A percentile compares a stretch with the other conserved stretches of the same genome.
These are phyloP conservation scores for Orbilia javanica DNA, from an alignment of 2,329 filamentous ascomycete species.

Conservation along the genomic window DNA sequence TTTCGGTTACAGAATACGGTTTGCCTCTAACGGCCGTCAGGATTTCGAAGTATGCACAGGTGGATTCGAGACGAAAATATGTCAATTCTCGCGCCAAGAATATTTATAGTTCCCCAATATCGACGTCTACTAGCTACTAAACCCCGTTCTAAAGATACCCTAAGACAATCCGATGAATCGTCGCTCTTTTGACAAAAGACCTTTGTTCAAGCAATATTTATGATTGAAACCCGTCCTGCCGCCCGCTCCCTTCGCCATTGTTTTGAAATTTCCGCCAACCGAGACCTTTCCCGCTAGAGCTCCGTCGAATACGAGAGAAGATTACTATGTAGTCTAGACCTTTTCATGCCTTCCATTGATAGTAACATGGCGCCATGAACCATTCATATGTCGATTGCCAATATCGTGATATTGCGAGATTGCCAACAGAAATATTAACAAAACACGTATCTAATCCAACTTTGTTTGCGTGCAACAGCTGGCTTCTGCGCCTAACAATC, in stretches of 20 bases:
- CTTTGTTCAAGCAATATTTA: conserved; percentile 19
- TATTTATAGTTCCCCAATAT: not conserved
- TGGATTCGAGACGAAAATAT: conserved; percentile 20
- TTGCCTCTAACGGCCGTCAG: conserved; percentile 38
- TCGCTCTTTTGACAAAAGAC: not conserved
- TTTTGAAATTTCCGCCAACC: conserved; percentile 33
- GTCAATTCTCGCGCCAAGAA: not conserved
- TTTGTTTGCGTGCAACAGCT: not conserved
- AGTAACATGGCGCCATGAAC: conserved; percentile 37
- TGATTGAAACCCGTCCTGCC: conserved; percentile 21
- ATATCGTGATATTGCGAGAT: conserved; percentile 13
- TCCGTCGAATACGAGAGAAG: conserved; percentile 15
- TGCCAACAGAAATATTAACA: not conserved
- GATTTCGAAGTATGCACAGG: conserved; percentile 24
- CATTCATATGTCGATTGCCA: conserved; percentile 19
- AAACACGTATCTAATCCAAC: conserved; percentile 17
- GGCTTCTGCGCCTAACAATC: not conserved
- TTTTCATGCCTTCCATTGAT: conserved; percentile 10
- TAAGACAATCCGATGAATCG: conserved; percentile 19
- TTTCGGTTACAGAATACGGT: not conserved
- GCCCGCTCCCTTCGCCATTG: conserved; percentile 14
- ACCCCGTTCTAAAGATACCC: conserved; percentile 13
- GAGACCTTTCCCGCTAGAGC: conserved; percentile 40
- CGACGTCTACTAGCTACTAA: not conserved
- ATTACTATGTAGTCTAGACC: conserved; percentile 19